Evolutionary conservation across 192 early-diverging fungal genomes (phyloP).

Genomic region (Podila epicladia): DNA sequence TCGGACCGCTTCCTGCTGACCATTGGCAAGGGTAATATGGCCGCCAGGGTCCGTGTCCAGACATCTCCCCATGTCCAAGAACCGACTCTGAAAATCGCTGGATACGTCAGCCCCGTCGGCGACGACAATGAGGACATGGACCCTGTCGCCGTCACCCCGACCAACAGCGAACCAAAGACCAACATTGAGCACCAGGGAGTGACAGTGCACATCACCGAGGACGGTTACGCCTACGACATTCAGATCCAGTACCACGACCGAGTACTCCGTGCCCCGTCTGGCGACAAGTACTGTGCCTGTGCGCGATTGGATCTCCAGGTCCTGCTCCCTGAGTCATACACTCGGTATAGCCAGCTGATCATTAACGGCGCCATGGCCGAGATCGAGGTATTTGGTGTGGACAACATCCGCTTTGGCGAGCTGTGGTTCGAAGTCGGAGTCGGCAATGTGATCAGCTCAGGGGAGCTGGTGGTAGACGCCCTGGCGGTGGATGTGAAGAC

Average conservation of each 20-base stretch:
- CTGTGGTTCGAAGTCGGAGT: conserved; percentile 2
- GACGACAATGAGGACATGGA: background rate
- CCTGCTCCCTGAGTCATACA: conserved; percentile 19
- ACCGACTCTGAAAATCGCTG: conserved; percentile 17
- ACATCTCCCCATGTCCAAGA: background rate
- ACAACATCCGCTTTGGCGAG: conserved; percentile 11
- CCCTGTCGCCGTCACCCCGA: background rate
- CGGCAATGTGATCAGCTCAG: conserved; percentile 1
- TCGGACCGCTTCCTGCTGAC: conserved; percentile 17
- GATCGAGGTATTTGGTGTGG: conserved; percentile 2
- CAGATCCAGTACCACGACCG: conserved; percentile 27
- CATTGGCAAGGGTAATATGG: conserved; percentile 10
- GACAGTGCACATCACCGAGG: conserved; percentile 8
- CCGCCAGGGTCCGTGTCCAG: conserved; percentile 2
- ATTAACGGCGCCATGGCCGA: conserved; percentile 5
- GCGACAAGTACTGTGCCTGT: conserved; percentile 11
- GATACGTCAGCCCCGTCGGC: conserved; percentile 12
- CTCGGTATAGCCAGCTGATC: conserved; percentile 7
- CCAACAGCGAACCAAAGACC: background rate
- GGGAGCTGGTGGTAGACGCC: background rate
- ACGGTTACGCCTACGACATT: conserved; percentile 3
- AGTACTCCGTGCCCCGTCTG: background rate
- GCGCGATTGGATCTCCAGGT: conserved; percentile 9
- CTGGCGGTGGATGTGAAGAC: background rate
- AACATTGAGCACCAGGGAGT: conserved; percentile 8